Evolutionary conservation across 495 filamentous ascomycete genomes (phyloP), one percentile per base, ranked within the genome.

Genomic region (Annulohypoxylon bovei): DNA sequence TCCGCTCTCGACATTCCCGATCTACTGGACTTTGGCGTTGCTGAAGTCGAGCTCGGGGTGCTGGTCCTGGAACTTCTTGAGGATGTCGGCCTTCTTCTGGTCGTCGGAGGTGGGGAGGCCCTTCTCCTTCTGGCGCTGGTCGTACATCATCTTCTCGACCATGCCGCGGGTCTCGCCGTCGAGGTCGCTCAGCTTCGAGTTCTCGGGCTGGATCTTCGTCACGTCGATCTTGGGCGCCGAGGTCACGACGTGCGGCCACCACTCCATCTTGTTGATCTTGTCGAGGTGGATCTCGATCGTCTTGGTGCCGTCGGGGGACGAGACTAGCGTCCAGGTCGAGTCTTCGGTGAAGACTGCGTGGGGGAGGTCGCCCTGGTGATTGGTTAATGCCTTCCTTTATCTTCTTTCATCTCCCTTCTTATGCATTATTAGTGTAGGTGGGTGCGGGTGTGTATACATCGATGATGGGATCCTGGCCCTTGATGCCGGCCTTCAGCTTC

Each of bases 91-190:
- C 87, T 99, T 98, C 84, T 90, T 89, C 83, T 94, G 88, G 82
- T 99, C 95, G 67, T 98, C 95, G 67, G 91, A 95, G 22, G 89
- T 92, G 72, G 92, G 91, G 77, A 89, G 87, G 6, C 95, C 95
- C 68, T 73, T 27, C 85, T 97, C 95, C 88, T 98, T 98, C 86
- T 97, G 94, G 47, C 92, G 85, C 86, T 99, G 95, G 82, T 99
- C 95, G 73, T 86, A 99, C 95, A 99, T 99, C 95, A 99, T 98
- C 87, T 99, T 99, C 89, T 99, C 95, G 42, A 99, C 95, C 95
- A 99, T 98, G n/a, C 88, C 84, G 65, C 95, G 86, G 67, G 95
- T 99, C 87, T 97, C 92, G 55, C 96, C 95, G 76, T 99, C 96
- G 63, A 99, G 82, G 81, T 99, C 95, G 62, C 90, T 86, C 71